phyloP scores from a whole-genome alignment of 164 flowering plant species.

The Kingdonia uniflora region DNA sequence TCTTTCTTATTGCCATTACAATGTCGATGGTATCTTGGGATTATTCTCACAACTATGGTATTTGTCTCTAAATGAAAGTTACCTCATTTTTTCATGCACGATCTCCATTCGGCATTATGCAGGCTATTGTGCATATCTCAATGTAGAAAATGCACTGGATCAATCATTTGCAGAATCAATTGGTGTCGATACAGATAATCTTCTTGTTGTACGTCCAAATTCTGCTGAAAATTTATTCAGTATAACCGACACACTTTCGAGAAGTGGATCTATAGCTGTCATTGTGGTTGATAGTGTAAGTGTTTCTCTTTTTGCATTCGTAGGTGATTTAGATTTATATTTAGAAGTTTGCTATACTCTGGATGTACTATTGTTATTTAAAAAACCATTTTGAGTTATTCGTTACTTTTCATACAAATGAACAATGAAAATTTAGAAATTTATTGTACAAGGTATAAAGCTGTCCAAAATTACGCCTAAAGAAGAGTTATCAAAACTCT shows the following conservation, averaged over 20 bases:
- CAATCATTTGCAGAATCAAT: slow-evolving; percentile 60
- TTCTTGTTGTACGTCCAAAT: slow-evolving; percentile 58
- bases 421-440: neutral
- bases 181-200: slow-evolving; percentile 57
- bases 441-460: too few species aligned
- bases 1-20: too few species aligned
- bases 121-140: slow-evolving; percentile 93
- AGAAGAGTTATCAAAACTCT: too few species aligned
- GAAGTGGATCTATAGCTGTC: slow-evolving; percentile 63
- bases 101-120: slow-evolving; percentile 14
- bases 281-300: slow-evolving; percentile 91
- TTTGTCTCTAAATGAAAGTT: too few species aligned
- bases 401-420: neutral
- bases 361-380: neutral
- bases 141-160: slow-evolving; percentile 77
- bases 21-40: too few species aligned
- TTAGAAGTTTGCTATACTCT: too few species aligned
- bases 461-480: too few species aligned
- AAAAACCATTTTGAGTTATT: neutral
- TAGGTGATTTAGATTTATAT: too few species aligned
- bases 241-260: slow-evolving; percentile 33
- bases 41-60: too few species aligned
- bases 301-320: slow-evolving; percentile 4
- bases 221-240: slow-evolving; percentile 65
- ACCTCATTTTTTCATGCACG: neutral